Conservation (phyloP, 306 rosid genomes). For the Crotalaria pallida region DNA sequence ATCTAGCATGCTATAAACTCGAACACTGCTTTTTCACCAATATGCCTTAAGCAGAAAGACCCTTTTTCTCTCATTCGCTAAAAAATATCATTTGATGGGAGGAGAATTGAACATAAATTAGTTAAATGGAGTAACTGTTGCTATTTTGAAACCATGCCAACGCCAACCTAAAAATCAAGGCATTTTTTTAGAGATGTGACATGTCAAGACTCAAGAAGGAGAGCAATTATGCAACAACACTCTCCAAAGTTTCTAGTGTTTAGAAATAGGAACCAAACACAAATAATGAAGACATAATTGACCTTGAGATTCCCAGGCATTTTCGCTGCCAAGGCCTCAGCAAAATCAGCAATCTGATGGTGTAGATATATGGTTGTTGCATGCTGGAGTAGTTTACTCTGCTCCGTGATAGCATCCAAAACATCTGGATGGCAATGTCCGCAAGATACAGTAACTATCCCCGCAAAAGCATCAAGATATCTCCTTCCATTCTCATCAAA, state of each 20-base stretch:
- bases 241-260: background rate
- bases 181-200: background rate
- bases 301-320: conserved; percentile 71
- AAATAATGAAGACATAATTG: background rate
- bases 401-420: conserved; percentile 47
- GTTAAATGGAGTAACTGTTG: background rate
- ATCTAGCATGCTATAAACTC: background rate
- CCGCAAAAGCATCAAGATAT: conserved; percentile 67
- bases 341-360: conserved; percentile 59
- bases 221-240: background rate
- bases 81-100: background rate
- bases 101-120: background rate
- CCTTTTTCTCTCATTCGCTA: background rate
- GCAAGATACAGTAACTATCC: conserved; percentile 66
- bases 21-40: background rate
- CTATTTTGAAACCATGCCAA: background rate
- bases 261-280: background rate
- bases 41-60: background rate
- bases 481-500: conserved; percentile 65
- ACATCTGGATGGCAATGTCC: conserved; percentile 68
- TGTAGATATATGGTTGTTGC: conserved; percentile 68
- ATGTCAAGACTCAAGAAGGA: background rate
- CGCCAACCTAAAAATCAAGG: background rate
- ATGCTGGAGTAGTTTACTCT: conserved; percentile 64
- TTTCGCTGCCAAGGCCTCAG: conserved; percentile 58